These are phyloP conservation scores for Hyphopichia fennica DNA, from an alignment of 1,139 yeast species.

Conservation along the genomic window DNA sequence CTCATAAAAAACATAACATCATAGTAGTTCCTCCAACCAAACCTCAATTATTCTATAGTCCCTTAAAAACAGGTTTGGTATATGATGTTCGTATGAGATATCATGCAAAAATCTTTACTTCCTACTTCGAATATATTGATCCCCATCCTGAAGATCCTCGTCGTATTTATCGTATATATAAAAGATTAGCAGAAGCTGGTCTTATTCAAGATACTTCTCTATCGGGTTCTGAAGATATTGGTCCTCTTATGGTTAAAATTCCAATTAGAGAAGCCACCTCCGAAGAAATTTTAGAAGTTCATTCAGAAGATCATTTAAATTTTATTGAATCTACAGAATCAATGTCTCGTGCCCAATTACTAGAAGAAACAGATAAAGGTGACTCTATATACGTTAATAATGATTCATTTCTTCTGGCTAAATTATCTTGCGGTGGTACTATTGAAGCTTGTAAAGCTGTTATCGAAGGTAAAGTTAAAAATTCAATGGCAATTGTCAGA, in stretches of 20 bases:
- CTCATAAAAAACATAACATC: conserved; percentile 16
- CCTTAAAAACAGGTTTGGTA: conserved; percentile 87
- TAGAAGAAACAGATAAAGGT: conserved; percentile 85
- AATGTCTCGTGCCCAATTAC: conserved; percentile 75
- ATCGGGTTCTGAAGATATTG: conserved; percentile 78
- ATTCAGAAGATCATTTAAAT: conserved; percentile 75
- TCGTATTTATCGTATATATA: conserved; percentile 89
- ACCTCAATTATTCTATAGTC: conserved; percentile 63
- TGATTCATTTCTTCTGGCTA: conserved; percentile 85
- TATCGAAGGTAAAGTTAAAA: conserved; percentile 87
- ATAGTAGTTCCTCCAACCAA: conserved; percentile 55
- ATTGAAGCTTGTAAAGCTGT: conserved; percentile 97
- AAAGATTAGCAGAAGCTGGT: conserved; percentile 92
- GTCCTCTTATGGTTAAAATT: conserved; percentile 84
- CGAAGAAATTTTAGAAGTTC: conserved; percentile 86
- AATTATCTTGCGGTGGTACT: conserved; percentile 93
- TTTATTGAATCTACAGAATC: conserved; percentile 73
- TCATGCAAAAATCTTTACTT: conserved; percentile 91
- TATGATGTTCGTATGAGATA: conserved; percentile 97
- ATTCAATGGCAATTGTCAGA: conserved; percentile 90
- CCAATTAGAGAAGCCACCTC: conserved; percentile 87
- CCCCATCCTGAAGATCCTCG: conserved; percentile 99
- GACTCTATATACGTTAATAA: conserved; percentile 95
- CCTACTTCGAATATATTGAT: conserved; percentile 90
- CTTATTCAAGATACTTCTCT: conserved; percentile 78